Percentiles rank a stretch among this genome's conserved stretches.
These are phyloP conservation scores for Osmanthus fragrans DNA, from an alignment of 257 asterid genomes.

Conservation along the genomic window DNA sequence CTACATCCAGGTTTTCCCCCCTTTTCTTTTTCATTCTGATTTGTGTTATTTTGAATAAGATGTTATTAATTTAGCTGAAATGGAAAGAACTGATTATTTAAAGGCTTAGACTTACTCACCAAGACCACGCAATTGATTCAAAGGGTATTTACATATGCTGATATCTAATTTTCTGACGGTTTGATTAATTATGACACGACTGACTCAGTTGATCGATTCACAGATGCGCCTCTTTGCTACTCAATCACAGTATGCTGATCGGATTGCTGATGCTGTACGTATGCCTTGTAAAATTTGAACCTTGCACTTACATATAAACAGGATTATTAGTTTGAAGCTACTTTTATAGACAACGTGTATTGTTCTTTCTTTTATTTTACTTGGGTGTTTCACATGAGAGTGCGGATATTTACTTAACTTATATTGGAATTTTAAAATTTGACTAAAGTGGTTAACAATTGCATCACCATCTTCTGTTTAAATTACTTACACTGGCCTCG, in stretches of 20 bases:
- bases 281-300: constrained; percentile 14
- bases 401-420: background rate
- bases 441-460: background rate
- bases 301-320: background rate
- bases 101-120: constrained; percentile 3
- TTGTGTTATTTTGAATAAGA: background rate
- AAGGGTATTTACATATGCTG: background rate
- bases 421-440: background rate
- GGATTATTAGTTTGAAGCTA: constrained; percentile 19
- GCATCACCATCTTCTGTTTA: background rate
- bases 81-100: background rate
- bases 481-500: constrained; percentile 15
- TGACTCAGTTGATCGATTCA: constrained; percentile 25
- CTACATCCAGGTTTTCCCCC: constrained; percentile 73
- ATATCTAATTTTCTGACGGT: constrained; percentile 7
- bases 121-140: constrained; percentile 14
- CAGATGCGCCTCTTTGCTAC: constrained; percentile 93
- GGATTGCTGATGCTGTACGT: constrained; percentile 87
- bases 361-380: background rate
- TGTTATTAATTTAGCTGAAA: background rate
- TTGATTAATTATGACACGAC: constrained; percentile 18
- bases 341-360: background rate
- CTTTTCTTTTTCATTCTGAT: background rate
- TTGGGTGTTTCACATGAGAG: background rate
- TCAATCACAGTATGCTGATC: constrained; percentile 88